These are phyloP conservation scores for Luzula sylvatica DNA, from an alignment of 176 grass and related monocot genomes.

Conservation along the genomic window DNA sequence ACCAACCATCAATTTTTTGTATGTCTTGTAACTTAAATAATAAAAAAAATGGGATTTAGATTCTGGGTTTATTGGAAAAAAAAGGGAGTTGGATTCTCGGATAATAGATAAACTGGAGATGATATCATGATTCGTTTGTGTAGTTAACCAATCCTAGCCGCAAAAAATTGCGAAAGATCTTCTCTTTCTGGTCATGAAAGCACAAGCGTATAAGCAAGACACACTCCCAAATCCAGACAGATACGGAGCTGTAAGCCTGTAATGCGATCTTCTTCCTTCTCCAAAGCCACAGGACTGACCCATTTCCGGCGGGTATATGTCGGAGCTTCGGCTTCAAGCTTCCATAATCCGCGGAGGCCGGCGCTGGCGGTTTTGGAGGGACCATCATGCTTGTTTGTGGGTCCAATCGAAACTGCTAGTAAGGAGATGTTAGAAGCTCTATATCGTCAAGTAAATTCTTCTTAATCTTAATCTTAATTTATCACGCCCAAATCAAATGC, in stretches of 20 bases:
- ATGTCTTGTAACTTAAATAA: too few relatives aligned
- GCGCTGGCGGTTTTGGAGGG: slow-evolving; percentile 31
- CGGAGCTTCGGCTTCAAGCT: slow-evolving; percentile 8
- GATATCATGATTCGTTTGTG: background rate
- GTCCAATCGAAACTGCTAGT: slow-evolving; percentile 88
- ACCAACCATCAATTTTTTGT: too few relatives aligned
- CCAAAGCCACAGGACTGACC: slow-evolving; percentile 15
- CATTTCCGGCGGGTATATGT: slow-evolving; percentile 23
- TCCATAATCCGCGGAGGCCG: background rate
- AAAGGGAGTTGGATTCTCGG: too few relatives aligned
- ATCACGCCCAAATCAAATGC: background rate
- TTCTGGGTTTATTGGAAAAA: too few relatives aligned
- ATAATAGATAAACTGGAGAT: background rate
- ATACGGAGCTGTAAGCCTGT: background rate
- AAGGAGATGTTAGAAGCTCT: slow-evolving; percentile 93
- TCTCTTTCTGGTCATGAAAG: slow-evolving; percentile 1
- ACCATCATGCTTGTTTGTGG: slow-evolving; percentile 87
- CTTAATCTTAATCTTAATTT: background rate
- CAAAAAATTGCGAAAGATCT: slow-evolving; percentile 16
- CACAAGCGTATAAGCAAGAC: slow-evolving; percentile 1
- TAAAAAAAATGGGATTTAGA: too few relatives aligned
- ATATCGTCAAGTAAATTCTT: slow-evolving; percentile 60
- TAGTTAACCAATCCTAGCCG: slow-evolving; percentile 16
- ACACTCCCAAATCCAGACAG: background rate
- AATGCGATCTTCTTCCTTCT: slow-evolving; percentile 17